These are phyloP conservation scores for Euptelea pleiosperma DNA, from an alignment of 164 flowering plant genomes.

Conservation along the genomic window DNA sequence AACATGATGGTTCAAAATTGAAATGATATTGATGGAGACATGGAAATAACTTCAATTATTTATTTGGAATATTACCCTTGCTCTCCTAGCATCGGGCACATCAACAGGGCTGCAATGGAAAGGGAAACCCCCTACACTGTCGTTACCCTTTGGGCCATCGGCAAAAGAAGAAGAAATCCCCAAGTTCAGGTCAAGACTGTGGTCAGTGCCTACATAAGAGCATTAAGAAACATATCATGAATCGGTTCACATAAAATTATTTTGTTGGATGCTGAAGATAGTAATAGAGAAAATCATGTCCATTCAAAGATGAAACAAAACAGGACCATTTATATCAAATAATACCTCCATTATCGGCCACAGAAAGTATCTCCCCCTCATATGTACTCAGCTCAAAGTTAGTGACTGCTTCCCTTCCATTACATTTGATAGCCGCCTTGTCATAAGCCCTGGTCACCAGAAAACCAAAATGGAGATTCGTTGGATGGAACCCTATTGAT, in stretches of 20 bases:
- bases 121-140: constrained; percentile 19
- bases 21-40: background rate
- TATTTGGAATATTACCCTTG: constrained; percentile 31
- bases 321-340: background rate
- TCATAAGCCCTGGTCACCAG: constrained; percentile 83
- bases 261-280: background rate
- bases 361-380: constrained; percentile 45
- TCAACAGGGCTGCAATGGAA: constrained; percentile 30
- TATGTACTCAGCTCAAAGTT: constrained; percentile 80
- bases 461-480: constrained; percentile 36
- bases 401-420: constrained; percentile 88
- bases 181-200: constrained; percentile 62
- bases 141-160: constrained; percentile 28
- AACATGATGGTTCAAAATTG: background rate
- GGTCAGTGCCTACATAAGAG: constrained; percentile 29
- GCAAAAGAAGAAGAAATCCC: constrained; percentile 47
- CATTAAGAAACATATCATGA: background rate
- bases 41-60: background rate
- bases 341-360: constrained; percentile 45
- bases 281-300: too few relatives aligned
- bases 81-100: constrained; percentile 24
- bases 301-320: background rate
- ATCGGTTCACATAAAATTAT: background rate
- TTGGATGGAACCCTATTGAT: constrained; percentile 33
- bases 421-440: constrained; percentile 85